Conservation (phyloP, 2,329 filamentous ascomycete species). For the Colletotrichum echinochloae region DNA sequence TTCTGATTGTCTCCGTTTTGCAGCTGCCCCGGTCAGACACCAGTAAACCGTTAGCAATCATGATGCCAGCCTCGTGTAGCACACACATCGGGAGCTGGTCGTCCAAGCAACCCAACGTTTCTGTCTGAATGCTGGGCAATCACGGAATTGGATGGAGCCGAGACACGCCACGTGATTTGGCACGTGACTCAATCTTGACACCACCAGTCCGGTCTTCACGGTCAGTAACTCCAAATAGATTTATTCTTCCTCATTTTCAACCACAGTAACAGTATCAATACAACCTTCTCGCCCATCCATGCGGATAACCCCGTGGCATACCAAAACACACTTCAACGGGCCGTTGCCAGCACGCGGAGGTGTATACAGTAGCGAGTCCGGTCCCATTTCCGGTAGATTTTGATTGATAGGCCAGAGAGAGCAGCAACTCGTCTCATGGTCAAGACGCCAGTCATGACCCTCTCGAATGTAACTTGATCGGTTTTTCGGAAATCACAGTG, state of each 20-base stretch:
- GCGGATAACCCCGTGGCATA: too few species aligned
- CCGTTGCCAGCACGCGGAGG: slow-evolving; percentile 13
- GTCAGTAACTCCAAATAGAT: too few species aligned
- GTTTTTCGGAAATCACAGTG: slow-evolving; percentile 30
- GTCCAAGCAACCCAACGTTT: neutral
- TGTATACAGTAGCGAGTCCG: neutral
- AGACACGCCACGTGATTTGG: too few species aligned
- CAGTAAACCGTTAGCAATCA: neutral
- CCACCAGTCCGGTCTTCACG: too few species aligned
- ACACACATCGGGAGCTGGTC: neutral
- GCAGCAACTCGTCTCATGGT: slow-evolving; percentile 32
- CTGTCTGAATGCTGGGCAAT: too few species aligned
- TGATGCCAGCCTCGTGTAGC: neutral
- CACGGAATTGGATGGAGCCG: too few species aligned
- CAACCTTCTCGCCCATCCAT: too few species aligned
- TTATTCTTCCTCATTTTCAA: too few species aligned
- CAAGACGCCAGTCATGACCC: slow-evolving; percentile 41
- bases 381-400: slow-evolving; percentile 6
- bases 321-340: neutral
- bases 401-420: slow-evolving; percentile 26
- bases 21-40: neutral
- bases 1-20: neutral
- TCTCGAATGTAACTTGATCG: slow-evolving; percentile 42
- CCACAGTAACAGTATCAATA: too few species aligned
- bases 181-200: too few species aligned